Conservation (phyloP, 352 stramenopile genomes). For the Phytophthora pseudosyringae region DNA sequence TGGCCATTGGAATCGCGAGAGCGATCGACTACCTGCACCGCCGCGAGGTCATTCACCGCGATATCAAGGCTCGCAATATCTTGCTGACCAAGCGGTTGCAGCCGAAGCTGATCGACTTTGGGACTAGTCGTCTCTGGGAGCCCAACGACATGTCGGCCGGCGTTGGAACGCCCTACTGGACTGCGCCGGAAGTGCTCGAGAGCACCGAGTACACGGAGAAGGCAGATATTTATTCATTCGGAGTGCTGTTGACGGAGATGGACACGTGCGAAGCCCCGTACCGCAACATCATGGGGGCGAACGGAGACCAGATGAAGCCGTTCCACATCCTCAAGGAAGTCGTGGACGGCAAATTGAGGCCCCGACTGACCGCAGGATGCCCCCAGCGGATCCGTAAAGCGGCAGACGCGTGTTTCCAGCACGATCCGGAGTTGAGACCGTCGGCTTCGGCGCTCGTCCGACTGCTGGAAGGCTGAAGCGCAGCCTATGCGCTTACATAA, state of each 20-base stretch:
- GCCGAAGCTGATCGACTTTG: constrained; percentile 57
- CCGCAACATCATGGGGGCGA: neutral
- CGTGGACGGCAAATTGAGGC: constrained; percentile 51
- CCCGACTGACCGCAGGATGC: constrained; percentile 45
- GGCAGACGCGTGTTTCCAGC: constrained; percentile 48
- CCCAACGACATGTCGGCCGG: constrained; percentile 45
- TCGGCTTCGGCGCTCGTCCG: constrained; percentile 43
- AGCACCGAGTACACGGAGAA: constrained; percentile 61
- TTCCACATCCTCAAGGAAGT: constrained; percentile 59
- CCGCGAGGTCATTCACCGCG: constrained; percentile 67
- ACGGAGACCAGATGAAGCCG: constrained; percentile 36
- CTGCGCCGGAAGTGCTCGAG: constrained; percentile 70
- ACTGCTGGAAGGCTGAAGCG: constrained; percentile 41
- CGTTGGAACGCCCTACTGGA: constrained; percentile 65
- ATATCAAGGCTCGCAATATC: constrained; percentile 84
- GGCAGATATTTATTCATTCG: constrained; percentile 82
- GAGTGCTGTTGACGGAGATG: constrained; percentile 57
- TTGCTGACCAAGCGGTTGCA: constrained; percentile 54
- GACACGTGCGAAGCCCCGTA: constrained; percentile 52
- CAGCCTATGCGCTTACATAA: constrained; percentile 18
- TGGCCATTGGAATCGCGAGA: constrained; percentile 45
- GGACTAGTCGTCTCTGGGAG: constrained; percentile 31
- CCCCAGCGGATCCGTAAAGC: constrained; percentile 44
- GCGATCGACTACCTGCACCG: constrained; percentile 50
- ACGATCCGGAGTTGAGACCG: constrained; percentile 46